phyloP scores from a whole-genome alignment of 1,139 yeast species.

The Candida sp. region DNA sequence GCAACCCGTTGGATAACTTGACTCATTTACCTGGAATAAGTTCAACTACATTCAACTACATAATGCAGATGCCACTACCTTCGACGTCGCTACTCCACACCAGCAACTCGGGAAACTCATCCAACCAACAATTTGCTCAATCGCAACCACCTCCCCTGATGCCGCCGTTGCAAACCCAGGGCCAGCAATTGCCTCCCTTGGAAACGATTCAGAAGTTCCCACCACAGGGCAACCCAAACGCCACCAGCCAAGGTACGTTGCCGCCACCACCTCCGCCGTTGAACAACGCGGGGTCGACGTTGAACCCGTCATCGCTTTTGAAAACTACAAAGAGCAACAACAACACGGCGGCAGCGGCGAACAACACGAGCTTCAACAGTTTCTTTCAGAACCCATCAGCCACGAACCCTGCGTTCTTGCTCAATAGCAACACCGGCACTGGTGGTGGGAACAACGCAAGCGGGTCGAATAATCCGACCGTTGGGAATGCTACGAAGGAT shows the following conservation, averaged over 20 bases:
- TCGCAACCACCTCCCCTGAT: constrained; percentile 12
- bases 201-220: constrained; percentile 40
- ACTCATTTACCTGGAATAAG: constrained; percentile 20
- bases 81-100: background rate
- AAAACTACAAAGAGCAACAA: constrained; percentile 16
- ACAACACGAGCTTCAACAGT: constrained; percentile 1
- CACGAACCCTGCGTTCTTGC: constrained; percentile 7
- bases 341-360: background rate
- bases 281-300: constrained; percentile 19
- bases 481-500: constrained; percentile 5
- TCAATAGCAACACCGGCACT: constrained; percentile 2
- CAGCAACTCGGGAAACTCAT: background rate
- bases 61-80: constrained; percentile 6
- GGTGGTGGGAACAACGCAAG: no score
- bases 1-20: constrained; percentile 20
- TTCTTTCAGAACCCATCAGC: constrained; percentile 3
- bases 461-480: background rate
- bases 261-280: constrained; percentile 22
- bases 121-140: constrained; percentile 2
- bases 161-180: constrained; percentile 33
- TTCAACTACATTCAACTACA: constrained; percentile 1
- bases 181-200: constrained; percentile 41
- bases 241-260: constrained; percentile 9
- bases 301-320: constrained; percentile 30
- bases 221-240: background rate